A percentile compares a stretch with the other conserved stretches of the same genome.
Evolutionary conservation across 2,329 filamentous ascomycete genomes (phyloP).

Genomic region (Ploettnerulaceae sp.): DNA sequence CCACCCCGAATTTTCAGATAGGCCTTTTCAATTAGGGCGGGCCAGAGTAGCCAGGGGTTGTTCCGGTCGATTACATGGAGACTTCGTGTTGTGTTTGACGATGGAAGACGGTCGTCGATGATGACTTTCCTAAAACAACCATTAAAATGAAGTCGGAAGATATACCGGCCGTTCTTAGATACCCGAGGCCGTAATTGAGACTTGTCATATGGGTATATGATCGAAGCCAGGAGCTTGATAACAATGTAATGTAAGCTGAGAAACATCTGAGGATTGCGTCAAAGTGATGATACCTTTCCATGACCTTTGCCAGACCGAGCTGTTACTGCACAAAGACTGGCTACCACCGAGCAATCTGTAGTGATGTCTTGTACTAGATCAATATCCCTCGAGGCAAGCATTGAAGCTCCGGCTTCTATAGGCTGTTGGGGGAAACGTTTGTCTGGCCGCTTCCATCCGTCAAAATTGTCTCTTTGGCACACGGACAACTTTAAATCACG

Average conservation of each 20-base stretch:
- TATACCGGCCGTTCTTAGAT: constrained; percentile 81
- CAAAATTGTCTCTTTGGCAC: constrained; percentile 70
- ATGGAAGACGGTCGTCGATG: constrained; percentile 83
- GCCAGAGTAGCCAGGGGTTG: constrained; percentile 81
- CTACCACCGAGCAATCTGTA: constrained; percentile 95
- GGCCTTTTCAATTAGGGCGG: constrained; percentile 89
- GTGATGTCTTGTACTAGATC: constrained; percentile 94
- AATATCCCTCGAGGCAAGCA: constrained; percentile 54
- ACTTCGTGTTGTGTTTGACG: constrained; percentile 67
- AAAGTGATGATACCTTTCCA: constrained; percentile 49
- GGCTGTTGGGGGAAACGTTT: constrained; percentile 40
- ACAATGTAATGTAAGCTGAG: too few relatives aligned
- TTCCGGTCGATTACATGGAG: constrained; percentile 84
- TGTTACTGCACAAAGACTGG: constrained; percentile 81
- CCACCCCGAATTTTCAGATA: constrained; percentile 93
- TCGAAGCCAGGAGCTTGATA: constrained; percentile 59
- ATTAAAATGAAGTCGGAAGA: constrained; percentile 93
- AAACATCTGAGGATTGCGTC: too few relatives aligned
- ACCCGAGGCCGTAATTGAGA: constrained; percentile 51
- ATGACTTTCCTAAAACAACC: constrained; percentile 82
- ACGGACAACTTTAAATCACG: constrained; percentile 67
- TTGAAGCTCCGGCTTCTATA: constrained; percentile 45
- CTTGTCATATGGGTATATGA: constrained; percentile 71
- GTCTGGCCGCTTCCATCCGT: constrained; percentile 73
- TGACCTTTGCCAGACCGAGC: constrained; percentile 65